These are phyloP conservation scores for Acanthochlamys bracteata DNA, from an alignment of 106 monocot genomes.

Conservation along the genomic window DNA sequence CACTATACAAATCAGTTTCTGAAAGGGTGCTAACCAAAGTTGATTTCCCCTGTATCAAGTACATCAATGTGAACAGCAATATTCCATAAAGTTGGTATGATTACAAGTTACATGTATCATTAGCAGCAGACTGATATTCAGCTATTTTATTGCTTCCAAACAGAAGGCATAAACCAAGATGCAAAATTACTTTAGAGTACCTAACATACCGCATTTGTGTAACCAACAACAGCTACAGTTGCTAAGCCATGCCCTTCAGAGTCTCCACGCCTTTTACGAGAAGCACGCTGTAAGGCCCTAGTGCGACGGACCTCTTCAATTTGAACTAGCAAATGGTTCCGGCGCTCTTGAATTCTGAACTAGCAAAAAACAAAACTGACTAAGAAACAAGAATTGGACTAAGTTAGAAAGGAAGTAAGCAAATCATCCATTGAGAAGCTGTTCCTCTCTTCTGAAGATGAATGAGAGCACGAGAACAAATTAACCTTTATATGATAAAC, in stretches of 20 bases:
- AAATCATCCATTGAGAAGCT: too few relatives aligned
- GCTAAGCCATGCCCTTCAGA: constrained; percentile 54
- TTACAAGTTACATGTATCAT: background rate
- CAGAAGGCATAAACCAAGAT: background rate
- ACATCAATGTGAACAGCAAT: background rate
- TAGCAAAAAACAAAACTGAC: too few relatives aligned
- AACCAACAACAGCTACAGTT: constrained; percentile 95
- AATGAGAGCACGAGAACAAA: background rate
- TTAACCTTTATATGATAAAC: background rate
- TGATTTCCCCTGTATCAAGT: constrained; percentile 74
- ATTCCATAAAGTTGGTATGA: background rate
- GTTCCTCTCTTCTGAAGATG: background rate
- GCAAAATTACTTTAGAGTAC: background rate
- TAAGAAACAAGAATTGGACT: too few relatives aligned
- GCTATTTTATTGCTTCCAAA: too few relatives aligned
- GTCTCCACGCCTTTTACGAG: constrained; percentile 70
- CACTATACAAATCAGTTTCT: constrained; percentile 68
- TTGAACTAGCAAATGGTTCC: constrained; percentile 50
- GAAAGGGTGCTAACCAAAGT: constrained; percentile 92
- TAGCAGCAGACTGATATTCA: background rate
- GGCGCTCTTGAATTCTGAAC: constrained; percentile 75
- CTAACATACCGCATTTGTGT: constrained; percentile 92
- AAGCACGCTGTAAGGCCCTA: constrained; percentile 68
- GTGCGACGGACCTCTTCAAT: constrained; percentile 94
- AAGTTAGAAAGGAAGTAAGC: too few relatives aligned